phyloP scores from a whole-genome alignment of 208 protist genomes.

The Porcisia deanei region DNA sequence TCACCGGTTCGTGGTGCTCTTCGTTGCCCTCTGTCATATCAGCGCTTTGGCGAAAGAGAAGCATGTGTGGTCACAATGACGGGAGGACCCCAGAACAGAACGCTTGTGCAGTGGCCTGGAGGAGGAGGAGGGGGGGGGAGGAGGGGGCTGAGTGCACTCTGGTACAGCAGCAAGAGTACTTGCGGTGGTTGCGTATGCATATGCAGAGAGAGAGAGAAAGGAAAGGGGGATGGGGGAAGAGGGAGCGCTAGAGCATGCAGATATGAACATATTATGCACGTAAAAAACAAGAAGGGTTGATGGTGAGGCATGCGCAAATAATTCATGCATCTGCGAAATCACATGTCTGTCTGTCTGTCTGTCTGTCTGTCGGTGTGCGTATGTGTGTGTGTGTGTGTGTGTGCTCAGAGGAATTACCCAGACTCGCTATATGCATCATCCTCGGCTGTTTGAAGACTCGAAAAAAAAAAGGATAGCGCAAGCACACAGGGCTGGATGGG shows the following conservation, averaged over 20 bases:
- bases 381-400: not conserved
- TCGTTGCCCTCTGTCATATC: constrained; percentile 2
- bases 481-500: not conserved
- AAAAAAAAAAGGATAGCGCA: not conserved
- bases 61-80: not conserved
- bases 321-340: not conserved
- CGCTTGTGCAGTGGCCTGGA: not conserved
- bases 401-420: not conserved
- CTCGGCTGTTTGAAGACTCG: not conserved
- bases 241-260: too few relatives aligned
- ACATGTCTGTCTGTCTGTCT: not conserved
- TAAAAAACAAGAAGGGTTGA: too few relatives aligned
- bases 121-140: not conserved
- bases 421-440: not conserved
- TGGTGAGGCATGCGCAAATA: not conserved
- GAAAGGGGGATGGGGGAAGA: not conserved
- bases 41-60: constrained; percentile 23
- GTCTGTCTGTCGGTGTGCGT: not conserved
- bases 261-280: too few relatives aligned
- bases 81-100: not conserved
- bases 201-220: not conserved
- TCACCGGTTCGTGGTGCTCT: constrained; percentile 9
- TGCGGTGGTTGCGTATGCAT: not conserved
- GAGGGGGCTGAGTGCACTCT: not conserved
- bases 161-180: not conserved